These are phyloP conservation scores for Aspergillus hortae DNA, from an alignment of 2,329 filamentous ascomycete genomes.

Conservation along the genomic window DNA sequence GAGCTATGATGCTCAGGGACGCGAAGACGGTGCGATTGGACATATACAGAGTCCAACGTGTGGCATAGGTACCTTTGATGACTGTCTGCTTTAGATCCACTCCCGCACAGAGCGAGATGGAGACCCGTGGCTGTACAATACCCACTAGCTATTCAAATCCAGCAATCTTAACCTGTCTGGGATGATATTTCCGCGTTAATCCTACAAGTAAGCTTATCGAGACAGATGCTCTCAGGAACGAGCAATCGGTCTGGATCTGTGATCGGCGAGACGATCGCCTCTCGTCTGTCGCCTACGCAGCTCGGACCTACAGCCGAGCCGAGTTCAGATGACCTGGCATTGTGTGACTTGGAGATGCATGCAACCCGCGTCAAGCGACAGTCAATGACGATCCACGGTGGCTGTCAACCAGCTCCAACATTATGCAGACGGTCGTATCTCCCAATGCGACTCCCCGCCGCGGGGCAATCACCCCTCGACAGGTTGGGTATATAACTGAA, in stretches of 20 bases:
- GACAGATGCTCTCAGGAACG: no score
- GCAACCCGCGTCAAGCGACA: not conserved
- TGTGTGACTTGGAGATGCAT: not conserved
- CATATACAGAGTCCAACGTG: no score
- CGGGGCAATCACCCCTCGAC: not conserved
- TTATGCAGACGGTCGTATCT: not conserved
- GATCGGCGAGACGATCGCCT: not conserved
- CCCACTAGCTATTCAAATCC: no score
- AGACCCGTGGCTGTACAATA: no score
- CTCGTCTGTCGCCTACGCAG: not conserved
- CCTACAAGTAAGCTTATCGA: no score
- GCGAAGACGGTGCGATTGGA: no score
- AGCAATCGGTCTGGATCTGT: not conserved
- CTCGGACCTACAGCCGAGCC: not conserved
- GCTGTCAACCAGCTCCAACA: not conserved
- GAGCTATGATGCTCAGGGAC: no score
- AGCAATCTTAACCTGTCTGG: no score
- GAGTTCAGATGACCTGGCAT: not conserved
- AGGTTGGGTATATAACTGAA: not conserved
- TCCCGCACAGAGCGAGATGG: no score
- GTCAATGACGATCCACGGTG: not conserved
- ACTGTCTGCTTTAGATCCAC: no score
- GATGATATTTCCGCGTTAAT: no score
- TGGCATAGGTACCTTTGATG: no score
- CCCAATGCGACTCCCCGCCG: not conserved